phyloP scores from a whole-genome alignment of 2,329 filamentous ascomycete genomes.

The Trichoderma asperellum region DNA sequence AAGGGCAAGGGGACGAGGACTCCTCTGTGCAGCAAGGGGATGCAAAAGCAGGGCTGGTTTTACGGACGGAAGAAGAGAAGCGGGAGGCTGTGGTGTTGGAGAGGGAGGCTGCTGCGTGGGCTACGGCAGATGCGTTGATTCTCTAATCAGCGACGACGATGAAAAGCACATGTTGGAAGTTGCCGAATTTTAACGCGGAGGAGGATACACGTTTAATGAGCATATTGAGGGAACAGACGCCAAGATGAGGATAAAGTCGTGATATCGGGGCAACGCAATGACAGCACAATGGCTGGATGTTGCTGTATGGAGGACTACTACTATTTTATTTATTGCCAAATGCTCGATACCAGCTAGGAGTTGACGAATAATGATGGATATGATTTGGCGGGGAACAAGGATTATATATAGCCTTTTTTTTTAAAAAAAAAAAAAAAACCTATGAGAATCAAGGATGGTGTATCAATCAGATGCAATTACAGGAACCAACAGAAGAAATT shows the following conservation, averaged over 20 bases:
- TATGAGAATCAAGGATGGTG: background rate
- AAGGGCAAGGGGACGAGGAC: constrained; percentile 29
- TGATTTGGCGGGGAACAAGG: background rate
- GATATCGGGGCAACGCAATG: background rate
- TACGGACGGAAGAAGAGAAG: constrained; percentile 25
- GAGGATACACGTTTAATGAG: background rate
- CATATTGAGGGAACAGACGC: background rate
- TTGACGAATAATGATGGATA: constrained; percentile 10
- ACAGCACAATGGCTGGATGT: background rate
- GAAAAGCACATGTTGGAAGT: background rate
- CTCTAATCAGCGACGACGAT: constrained; percentile 33
- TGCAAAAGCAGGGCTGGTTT: background rate
- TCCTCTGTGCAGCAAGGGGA: background rate
- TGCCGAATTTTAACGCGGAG: background rate
- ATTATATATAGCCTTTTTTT: background rate
- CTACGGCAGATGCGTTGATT: constrained; percentile 48
- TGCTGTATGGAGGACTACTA: background rate
- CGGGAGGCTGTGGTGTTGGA: constrained; percentile 31
- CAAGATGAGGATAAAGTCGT: background rate
- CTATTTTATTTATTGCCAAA: background rate
- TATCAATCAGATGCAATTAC: background rate
- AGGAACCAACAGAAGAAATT: background rate
- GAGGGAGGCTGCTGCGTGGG: constrained; percentile 48
- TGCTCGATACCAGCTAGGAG: background rate
- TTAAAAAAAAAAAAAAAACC: too few species aligned